These are phyloP conservation scores for Barnettozyma vustinii DNA, from an alignment of 805 yeast species.

Conservation along the genomic window DNA sequence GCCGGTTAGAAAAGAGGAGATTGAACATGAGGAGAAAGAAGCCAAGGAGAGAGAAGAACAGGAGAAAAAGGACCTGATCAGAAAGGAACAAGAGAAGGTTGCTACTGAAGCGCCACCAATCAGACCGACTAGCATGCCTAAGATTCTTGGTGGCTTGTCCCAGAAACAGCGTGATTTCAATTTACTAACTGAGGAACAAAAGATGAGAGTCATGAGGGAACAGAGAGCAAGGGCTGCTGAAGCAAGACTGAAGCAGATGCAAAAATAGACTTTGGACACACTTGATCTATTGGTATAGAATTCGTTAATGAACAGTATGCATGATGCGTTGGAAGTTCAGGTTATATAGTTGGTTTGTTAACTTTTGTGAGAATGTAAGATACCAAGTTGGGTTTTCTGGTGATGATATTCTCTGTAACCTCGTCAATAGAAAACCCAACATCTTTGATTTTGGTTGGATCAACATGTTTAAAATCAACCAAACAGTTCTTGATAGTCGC, in stretches of 20 bases:
- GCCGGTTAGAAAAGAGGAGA: constrained; percentile 50
- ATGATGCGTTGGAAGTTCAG: not conserved
- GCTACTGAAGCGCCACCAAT: constrained; percentile 27
- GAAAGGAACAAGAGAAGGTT: constrained; percentile 40
- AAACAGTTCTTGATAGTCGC: constrained; percentile 53
- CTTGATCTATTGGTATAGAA: not conserved
- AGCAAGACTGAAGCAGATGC: constrained; percentile 52
- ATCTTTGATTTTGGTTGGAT: constrained; percentile 33
- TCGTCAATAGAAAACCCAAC: constrained; percentile 26
- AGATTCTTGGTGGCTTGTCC: constrained; percentile 24
- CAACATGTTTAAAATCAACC: constrained; percentile 55
- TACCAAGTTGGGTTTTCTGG: constrained; percentile 25
- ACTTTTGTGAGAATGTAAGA: constrained; percentile 39
- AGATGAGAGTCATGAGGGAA: constrained; percentile 79
- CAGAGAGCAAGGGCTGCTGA: constrained; percentile 96
- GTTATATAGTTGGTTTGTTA: constrained; percentile 24
- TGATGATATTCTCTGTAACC: constrained; percentile 28
- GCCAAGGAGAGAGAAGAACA: constrained; percentile 31
- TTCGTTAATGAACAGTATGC: not conserved
- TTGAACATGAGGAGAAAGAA: constrained; percentile 37
- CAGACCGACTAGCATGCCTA: constrained; percentile 32
- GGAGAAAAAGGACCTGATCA: constrained; percentile 37
- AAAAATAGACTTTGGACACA: constrained; percentile 2
- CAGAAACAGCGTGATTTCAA: constrained; percentile 40
- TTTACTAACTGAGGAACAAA: constrained; percentile 69